Evolutionary conservation across 441 rosid genomes (phyloP).

Genomic region (Melastoma candidum): DNA sequence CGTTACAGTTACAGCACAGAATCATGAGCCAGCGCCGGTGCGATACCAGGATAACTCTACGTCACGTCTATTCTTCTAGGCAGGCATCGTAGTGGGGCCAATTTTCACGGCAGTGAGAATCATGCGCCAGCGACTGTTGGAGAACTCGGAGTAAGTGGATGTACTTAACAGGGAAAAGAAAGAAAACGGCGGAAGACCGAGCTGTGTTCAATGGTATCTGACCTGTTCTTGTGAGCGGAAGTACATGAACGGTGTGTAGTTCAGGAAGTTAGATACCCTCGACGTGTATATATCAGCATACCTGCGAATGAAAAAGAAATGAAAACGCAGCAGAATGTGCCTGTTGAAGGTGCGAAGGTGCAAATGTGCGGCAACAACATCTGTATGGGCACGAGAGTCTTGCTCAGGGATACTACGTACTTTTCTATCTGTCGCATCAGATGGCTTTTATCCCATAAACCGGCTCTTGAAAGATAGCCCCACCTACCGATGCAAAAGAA

Average conservation of each 20-base stretch:
- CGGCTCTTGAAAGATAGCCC: slow-evolving; percentile 95
- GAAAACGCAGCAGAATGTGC: not conserved
- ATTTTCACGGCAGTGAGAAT: slow-evolving; percentile 35
- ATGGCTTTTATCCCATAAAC: slow-evolving; percentile 96
- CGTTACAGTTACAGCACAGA: too few species aligned
- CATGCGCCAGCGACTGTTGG: slow-evolving; percentile 79
- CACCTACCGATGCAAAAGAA: slow-evolving; percentile 38
- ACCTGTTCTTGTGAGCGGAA: slow-evolving; percentile 96
- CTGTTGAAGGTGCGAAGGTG: too few species aligned
- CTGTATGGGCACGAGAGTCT: too few species aligned
- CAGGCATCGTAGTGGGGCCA: slow-evolving; percentile 21
- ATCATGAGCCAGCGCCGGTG: too few species aligned
- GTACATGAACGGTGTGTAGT: slow-evolving; percentile 85
- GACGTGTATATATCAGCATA: slow-evolving; percentile 93
- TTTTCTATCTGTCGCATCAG: slow-evolving; percentile 96
- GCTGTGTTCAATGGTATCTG: not conserved
- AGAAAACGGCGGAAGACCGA: not conserved
- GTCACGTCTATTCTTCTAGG: not conserved
- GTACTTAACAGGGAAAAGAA: not conserved
- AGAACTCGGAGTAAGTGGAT: not conserved
- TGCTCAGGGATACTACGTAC: slow-evolving; percentile 27
- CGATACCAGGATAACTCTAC: too few species aligned
- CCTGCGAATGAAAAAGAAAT: slow-evolving; percentile 27
- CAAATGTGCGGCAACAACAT: too few species aligned
- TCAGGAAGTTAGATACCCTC: slow-evolving; percentile 83